These are phyloP conservation scores for Solanum corneliomulleri DNA, from an alignment of 257 asterid species.

Conservation along the genomic window DNA sequence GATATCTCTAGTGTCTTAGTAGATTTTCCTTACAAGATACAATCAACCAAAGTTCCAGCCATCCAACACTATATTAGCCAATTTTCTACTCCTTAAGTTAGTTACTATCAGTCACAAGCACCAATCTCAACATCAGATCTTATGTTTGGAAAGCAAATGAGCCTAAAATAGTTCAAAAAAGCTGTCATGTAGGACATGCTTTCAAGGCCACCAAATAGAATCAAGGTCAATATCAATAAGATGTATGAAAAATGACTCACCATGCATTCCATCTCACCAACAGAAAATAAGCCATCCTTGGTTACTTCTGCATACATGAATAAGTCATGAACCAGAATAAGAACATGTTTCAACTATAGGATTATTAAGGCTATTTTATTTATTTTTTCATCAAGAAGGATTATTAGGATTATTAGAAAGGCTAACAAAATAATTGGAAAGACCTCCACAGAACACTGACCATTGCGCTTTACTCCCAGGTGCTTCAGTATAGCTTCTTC, in stretches of 20 bases:
- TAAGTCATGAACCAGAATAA: background rate
- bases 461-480: slow-evolving; percentile 95
- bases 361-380: background rate
- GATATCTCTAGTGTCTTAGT: background rate
- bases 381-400: background rate
- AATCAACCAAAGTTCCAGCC: background rate
- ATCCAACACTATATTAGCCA: background rate
- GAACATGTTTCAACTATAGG: background rate
- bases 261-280: slow-evolving; percentile 99
- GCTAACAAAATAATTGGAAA: background rate
- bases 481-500: slow-evolving; percentile 81
- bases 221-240: background rate
- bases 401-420: background rate
- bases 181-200: background rate
- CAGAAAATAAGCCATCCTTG: slow-evolving; percentile 96
- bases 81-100: background rate
- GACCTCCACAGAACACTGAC: slow-evolving; percentile 25
- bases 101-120: background rate
- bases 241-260: slow-evolving; percentile 25
- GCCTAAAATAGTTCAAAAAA: background rate
- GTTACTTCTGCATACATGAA: slow-evolving; percentile 68
- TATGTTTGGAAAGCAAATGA: background rate
- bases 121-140: background rate
- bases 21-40: background rate
- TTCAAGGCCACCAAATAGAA: background rate